Conservation (phyloP, 148 eudicot genomes). For the Nyssa sinensis region DNA sequence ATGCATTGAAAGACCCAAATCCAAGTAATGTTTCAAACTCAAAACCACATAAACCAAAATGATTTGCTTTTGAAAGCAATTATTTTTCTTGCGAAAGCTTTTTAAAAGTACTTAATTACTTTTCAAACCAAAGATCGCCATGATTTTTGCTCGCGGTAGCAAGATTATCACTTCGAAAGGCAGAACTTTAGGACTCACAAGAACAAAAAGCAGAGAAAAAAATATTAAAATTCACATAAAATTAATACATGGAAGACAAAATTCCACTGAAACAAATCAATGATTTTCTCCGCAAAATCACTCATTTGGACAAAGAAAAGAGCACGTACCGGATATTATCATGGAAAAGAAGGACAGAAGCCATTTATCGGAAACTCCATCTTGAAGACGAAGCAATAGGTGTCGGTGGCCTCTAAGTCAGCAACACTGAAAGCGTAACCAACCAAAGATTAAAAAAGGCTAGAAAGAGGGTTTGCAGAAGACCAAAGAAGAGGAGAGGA, state of each 20-base stretch:
- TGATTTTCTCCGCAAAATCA: not conserved
- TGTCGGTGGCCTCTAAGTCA: conserved; percentile 14
- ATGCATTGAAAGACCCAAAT: not conserved
- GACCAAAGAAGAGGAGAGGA: not conserved
- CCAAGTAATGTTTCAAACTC: not conserved
- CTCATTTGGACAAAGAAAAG: not conserved
- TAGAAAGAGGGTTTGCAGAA: not conserved
- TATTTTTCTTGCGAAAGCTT: not conserved
- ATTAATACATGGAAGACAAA: not conserved
- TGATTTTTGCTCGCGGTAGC: not conserved
- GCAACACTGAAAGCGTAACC: not conserved
- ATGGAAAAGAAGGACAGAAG: conserved; percentile 4
- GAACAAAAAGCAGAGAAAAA: not conserved
- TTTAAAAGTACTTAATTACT: not conserved
- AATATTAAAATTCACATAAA: no score
- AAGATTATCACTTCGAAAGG: not conserved
- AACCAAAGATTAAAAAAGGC: not conserved
- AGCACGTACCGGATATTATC: conserved; percentile 5
- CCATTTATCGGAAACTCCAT: not conserved
- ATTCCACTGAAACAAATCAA: not conserved
- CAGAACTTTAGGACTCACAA: not conserved
- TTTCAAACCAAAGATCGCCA: not conserved
- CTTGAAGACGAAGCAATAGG: not conserved
- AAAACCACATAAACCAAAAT: not conserved
- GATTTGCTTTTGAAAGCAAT: conserved; percentile 1